Evolutionary conservation across 768 basidiomycete species (phyloP).

Genomic region (Phylloporus sp.): DNA sequence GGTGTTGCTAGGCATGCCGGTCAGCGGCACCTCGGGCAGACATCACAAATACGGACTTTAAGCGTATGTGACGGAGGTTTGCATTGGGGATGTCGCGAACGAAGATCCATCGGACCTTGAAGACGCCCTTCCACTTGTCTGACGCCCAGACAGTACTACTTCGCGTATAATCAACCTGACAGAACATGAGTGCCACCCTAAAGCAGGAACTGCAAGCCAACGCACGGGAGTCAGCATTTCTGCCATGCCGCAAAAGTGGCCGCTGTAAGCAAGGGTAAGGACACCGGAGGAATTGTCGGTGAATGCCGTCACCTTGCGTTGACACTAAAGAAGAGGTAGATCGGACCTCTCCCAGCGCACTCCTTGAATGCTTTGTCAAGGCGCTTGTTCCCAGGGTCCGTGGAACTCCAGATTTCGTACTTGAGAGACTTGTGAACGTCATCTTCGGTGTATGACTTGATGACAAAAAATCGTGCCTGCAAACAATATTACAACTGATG

Average conservation of each 20-base stretch:
- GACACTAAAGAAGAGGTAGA: constrained; percentile 98
- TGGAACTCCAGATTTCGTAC: constrained; percentile 97
- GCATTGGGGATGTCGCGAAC: constrained; percentile 94
- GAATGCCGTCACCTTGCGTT: constrained; percentile 66
- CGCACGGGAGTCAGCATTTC: constrained; percentile 93
- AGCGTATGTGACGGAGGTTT: constrained; percentile 81
- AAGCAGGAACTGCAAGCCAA: background rate
- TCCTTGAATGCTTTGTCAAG: constrained; percentile 98
- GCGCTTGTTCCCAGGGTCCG: constrained; percentile 94
- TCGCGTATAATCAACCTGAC: constrained; percentile 83
- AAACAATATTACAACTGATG: constrained; percentile 6
- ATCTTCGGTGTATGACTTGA: constrained; percentile 99
- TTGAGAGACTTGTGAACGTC: constrained; percentile 98
- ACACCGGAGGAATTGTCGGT: background rate
- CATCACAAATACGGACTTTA: constrained; percentile 49
- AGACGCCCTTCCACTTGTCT: constrained; percentile 99
- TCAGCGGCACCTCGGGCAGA: constrained; percentile 13
- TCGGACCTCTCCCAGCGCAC: constrained; percentile 84
- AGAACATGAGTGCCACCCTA: constrained; percentile 1
- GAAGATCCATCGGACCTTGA: constrained; percentile 97
- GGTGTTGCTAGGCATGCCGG: constrained; percentile 66
- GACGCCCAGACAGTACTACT: constrained; percentile 98
- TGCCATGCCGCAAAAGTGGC: constrained; percentile 98
- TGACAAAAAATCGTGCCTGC: constrained; percentile 91
- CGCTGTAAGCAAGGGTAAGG: constrained; percentile 42